Base-by-base conservation (phyloP, 805 yeast species). In the Starmerella ratchasimensis region DNA sequence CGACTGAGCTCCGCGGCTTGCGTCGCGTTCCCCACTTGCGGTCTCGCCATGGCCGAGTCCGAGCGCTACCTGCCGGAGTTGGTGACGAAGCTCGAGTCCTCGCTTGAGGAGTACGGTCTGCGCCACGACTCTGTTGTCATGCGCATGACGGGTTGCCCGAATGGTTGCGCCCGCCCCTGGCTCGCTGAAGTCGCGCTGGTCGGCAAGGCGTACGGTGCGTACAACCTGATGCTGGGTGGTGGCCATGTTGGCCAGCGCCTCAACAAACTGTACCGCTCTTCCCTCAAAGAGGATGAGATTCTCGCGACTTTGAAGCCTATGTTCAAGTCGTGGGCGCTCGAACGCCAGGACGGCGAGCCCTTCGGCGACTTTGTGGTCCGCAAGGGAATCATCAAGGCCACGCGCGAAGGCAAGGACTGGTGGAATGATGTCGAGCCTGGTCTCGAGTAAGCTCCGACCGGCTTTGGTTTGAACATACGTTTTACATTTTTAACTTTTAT, bases 61-160 rank as follows among this genome's bases (percentile, higher is more conserved):
- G 97, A 88, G 65, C 76, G 97, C 57, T 78, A 76, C 57, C 67
- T 88, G 52, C 97, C 97, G 7, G 76, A 68, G 34, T 68, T 88
- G 51, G 72, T 88, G 49, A 60, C 77, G 45, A 82, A 84, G 62
- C 63, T 88, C 43, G 97, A 88, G 60, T 71, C 65, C n/a, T 74
- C 83, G 16, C 66, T 88, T 41, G 96, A 88, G 61, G 94, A 84
- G 54, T 74, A 76, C 48, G 97, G 97, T 7, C 70, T 88, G 51
- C 79, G 94, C 56, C 94, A 84, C 53, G 97, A 88, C 61, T 76
- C 94, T 6, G 71, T 88, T 48, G 94, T 84, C 18, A 80, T 88
- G 93, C 75, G 97, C 66, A 86, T 88, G 96, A 88, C 96, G 22
- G 97, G 97, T 40, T 88, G 97, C 69, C 96, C 96, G 38, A 88